phyloP scores from a whole-genome alignment of 768 basidiomycete genomes.

The Phylloporus sp. region DNA sequence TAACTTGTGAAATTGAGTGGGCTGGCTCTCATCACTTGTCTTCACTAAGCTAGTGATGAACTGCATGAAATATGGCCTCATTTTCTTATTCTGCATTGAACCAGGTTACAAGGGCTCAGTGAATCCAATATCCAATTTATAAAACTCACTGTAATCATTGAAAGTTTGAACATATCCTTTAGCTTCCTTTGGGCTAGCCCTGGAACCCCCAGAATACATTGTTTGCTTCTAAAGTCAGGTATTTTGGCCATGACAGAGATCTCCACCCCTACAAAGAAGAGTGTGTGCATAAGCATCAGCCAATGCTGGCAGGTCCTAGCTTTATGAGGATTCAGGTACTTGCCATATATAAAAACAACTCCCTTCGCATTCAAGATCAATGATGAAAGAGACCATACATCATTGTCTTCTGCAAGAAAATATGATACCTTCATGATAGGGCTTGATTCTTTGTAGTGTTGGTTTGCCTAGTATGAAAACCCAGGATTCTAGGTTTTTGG shows the following conservation, averaged over 20 bases:
- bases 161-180: slow-evolving; percentile 12
- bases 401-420: background rate
- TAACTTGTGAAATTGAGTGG: slow-evolving; percentile 9
- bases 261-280: background rate
- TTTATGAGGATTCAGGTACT: background rate
- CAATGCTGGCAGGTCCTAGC: background rate
- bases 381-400: background rate
- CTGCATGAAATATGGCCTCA: background rate
- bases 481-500: too few relatives aligned
- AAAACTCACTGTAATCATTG: slow-evolving; percentile 4
- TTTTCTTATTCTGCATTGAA: background rate
- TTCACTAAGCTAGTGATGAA: background rate
- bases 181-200: background rate
- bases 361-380: background rate
- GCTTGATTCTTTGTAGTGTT: too few relatives aligned
- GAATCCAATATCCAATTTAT: too few relatives aligned
- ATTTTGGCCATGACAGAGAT: slow-evolving; percentile 10
- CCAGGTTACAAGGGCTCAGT: too few relatives aligned
- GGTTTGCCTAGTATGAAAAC: too few relatives aligned
- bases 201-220: background rate
- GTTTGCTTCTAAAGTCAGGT: slow-evolving; percentile 12
- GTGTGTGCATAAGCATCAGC: background rate
- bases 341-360: slow-evolving; percentile 12
- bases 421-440: too few relatives aligned
- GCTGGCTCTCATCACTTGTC: background rate